Evolutionary conservation across 2,329 filamentous ascomycete species (phyloP).

Genomic region (Thyridium curvatum): DNA sequence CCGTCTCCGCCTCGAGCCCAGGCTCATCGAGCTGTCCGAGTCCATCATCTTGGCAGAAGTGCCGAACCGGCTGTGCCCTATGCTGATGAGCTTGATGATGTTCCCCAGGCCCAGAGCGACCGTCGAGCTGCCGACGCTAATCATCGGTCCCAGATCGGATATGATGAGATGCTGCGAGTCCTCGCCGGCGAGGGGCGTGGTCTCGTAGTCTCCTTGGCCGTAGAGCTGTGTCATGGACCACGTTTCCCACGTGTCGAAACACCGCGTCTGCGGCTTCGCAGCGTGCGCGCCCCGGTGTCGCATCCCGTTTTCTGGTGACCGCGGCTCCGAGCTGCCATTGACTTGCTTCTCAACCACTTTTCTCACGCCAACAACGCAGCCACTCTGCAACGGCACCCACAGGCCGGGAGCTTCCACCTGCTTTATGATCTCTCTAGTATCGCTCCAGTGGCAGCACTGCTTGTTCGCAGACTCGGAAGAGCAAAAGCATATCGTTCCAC

Average conservation of each 20-base stretch:
- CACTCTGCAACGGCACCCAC: constrained; percentile 57
- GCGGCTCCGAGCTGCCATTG: constrained; percentile 9
- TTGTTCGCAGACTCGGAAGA: constrained; percentile 29
- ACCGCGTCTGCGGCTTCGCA: too few species aligned
- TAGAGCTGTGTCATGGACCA: constrained; percentile 45
- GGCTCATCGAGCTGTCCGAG: constrained; percentile 20
- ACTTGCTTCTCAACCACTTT: constrained; percentile 26
- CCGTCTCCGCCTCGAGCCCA: constrained; percentile 29
- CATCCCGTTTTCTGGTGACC: constrained; percentile 10
- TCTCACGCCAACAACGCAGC: constrained; percentile 58
- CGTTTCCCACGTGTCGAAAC: constrained; percentile 41
- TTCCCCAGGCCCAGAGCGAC: constrained; percentile 69
- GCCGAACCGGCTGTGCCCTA: constrained; percentile 61
- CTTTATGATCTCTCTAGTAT: constrained; percentile 43
- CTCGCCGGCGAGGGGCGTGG: constrained; percentile 33
- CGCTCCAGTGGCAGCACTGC: constrained; percentile 44
- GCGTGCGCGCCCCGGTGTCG: constrained; percentile 9
- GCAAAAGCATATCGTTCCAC: constrained; percentile 51
- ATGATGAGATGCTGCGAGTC: constrained; percentile 53
- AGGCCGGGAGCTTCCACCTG: constrained; percentile 55
- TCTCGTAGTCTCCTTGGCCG: constrained; percentile 37
- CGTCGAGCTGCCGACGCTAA: constrained; percentile 54
- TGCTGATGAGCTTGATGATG: constrained; percentile 62
- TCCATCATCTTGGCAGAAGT: constrained; percentile 23
- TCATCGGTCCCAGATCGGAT: constrained; percentile 58